phyloP scores from a whole-genome alignment of 83 land plant species.

The Picea mariana region DNA sequence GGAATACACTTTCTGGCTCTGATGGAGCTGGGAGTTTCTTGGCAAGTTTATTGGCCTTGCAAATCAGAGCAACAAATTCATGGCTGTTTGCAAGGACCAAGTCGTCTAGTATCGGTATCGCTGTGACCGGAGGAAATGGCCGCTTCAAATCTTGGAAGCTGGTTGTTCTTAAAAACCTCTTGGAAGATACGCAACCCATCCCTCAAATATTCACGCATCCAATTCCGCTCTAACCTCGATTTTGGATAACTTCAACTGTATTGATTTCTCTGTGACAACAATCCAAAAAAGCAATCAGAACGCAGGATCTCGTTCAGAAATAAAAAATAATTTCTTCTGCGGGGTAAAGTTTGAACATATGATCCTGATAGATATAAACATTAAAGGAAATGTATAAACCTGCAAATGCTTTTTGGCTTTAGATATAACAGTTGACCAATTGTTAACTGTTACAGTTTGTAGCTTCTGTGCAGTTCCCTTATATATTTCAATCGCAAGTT shows the following conservation, averaged over 20 bases:
- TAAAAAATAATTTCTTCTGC: too few relatives aligned
- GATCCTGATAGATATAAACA: too few relatives aligned
- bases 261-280: background rate
- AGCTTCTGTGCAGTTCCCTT: too few relatives aligned
- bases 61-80: constrained; percentile 4
- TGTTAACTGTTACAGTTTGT: too few relatives aligned
- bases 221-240: background rate
- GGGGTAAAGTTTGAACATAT: too few relatives aligned
- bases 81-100: constrained; percentile 9
- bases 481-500: too few relatives aligned
- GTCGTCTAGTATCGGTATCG: constrained; percentile 10
- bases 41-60: background rate
- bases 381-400: too few relatives aligned
- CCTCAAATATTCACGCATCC: background rate
- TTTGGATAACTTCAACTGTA: background rate
- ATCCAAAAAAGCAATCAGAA: too few relatives aligned
- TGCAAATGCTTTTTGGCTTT: too few relatives aligned
- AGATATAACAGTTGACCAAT: too few relatives aligned
- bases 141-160: constrained; percentile 1
- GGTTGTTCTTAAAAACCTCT: constrained; percentile 3
- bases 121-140: constrained; percentile 5
- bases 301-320: too few relatives aligned
- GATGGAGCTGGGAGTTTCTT: background rate
- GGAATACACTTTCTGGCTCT: background rate
- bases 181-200: constrained; percentile 12